Conservation (phyloP, 257 asterid genomes). For the Gardenia jasminoides region DNA sequence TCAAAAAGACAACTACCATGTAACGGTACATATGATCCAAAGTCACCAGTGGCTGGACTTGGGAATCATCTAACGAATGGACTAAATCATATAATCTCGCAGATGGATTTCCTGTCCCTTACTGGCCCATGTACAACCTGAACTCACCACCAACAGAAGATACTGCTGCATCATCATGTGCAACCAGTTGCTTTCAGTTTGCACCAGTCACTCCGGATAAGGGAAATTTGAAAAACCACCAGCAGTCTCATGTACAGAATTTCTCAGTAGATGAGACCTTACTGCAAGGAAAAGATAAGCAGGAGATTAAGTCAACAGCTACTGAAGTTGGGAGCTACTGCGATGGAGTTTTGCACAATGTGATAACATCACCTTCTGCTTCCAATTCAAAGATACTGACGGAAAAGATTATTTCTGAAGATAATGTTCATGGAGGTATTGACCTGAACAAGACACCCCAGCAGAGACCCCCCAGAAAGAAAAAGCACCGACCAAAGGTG, state of each 20-base stretch:
- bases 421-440: conserved; percentile 39
- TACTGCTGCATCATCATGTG: conserved; percentile 40
- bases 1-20: not conserved
- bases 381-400: conserved; percentile 26
- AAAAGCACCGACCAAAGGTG: conserved; percentile 89
- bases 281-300: conserved; percentile 36
- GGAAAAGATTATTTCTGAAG: conserved; percentile 33
- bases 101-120: conserved; percentile 44
- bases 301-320: conserved; percentile 26
- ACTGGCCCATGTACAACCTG: conserved; percentile 20
- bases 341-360: conserved; percentile 25
- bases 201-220: conserved; percentile 64
- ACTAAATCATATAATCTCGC: conserved; percentile 24
- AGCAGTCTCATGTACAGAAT: conserved; percentile 32
- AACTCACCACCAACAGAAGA: conserved; percentile 27
- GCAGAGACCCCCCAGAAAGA: conserved; percentile 62
- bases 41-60: not conserved
- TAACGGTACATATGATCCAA: not conserved
- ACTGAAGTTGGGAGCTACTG: conserved; percentile 27
- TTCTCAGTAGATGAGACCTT: conserved; percentile 26
- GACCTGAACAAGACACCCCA: conserved; percentile 75
- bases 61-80: not conserved
- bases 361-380: conserved; percentile 30
- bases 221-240: conserved; percentile 35
- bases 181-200: conserved; percentile 33